Conservation (phyloP, 2,329 filamentous ascomycete species). For the Coniochaeta pulveracea region DNA sequence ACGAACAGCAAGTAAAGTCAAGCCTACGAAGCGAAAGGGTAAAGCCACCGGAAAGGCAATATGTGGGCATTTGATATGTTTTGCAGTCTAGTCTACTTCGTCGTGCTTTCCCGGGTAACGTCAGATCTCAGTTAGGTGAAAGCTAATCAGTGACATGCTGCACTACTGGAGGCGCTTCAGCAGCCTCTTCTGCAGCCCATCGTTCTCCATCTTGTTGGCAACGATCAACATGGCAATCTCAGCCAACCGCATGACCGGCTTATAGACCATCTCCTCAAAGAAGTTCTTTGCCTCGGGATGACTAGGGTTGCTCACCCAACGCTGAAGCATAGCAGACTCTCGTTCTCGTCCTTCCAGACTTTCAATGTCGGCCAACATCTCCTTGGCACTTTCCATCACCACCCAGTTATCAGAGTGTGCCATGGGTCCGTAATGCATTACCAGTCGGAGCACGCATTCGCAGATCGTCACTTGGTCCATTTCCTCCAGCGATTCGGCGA, state of each 20-base stretch:
- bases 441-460: slow-evolving; percentile 39
- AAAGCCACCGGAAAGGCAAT: too few species aligned
- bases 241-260: slow-evolving; percentile 34
- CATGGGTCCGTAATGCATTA: slow-evolving; percentile 27
- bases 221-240: slow-evolving; percentile 32
- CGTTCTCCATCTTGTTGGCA: slow-evolving; percentile 22
- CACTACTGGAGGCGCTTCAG: too few species aligned
- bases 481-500: slow-evolving; percentile 20
- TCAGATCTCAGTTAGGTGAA: too few species aligned
- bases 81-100: too few species aligned
- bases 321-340: slow-evolving; percentile 29
- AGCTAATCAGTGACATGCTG: too few species aligned
- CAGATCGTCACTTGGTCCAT: slow-evolving; percentile 42
- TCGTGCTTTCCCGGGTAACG: slow-evolving; percentile 4
- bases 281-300: slow-evolving; percentile 29
- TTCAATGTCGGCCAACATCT: slow-evolving; percentile 37
- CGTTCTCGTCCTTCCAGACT: slow-evolving; percentile 31
- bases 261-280: slow-evolving; percentile 36
- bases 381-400: slow-evolving; percentile 28
- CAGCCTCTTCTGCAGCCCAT: neutral
- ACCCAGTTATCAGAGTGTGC: slow-evolving; percentile 34
- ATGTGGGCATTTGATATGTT: too few species aligned
- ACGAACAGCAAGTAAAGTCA: too few species aligned
- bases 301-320: slow-evolving; percentile 30
- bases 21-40: too few species aligned